Percentiles rank a stretch among this genome's conserved stretches.
Conservation (phyloP, 129 eudicot species). For the Arctium lappa region DNA sequence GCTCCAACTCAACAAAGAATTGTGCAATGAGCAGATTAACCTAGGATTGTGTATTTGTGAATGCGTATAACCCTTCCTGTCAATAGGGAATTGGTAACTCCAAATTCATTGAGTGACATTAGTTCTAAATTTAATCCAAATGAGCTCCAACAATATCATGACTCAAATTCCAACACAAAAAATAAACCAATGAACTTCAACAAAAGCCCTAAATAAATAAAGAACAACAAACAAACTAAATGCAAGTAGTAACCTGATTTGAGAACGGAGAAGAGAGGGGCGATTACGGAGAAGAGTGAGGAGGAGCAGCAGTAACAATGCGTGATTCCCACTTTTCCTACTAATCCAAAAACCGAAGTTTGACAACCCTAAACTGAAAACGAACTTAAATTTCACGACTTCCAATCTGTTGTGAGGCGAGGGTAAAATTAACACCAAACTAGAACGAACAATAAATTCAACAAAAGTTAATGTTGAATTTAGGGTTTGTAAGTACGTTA, state of each 20-base stretch:
- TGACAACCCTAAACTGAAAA: background rate
- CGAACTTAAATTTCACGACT: background rate
- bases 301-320: too few species aligned
- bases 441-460: background rate
- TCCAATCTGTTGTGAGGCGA: background rate
- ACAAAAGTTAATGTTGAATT: background rate
- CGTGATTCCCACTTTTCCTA: background rate
- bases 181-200: background rate
- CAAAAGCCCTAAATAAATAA: background rate
- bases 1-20: background rate
- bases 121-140: background rate
- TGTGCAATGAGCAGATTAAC: background rate
- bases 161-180: background rate
- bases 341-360: background rate
- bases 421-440: background rate
- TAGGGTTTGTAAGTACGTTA: background rate
- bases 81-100: background rate
- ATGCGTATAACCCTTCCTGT: background rate
- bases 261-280: too few species aligned
- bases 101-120: too few species aligned
- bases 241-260: background rate
- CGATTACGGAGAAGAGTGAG: too few species aligned
- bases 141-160: background rate
- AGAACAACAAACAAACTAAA: background rate
- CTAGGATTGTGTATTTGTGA: background rate